These are phyloP conservation scores for Pestalotiopsis sp. DNA, from an alignment of 2,329 filamentous ascomycete genomes.

Conservation along the genomic window DNA sequence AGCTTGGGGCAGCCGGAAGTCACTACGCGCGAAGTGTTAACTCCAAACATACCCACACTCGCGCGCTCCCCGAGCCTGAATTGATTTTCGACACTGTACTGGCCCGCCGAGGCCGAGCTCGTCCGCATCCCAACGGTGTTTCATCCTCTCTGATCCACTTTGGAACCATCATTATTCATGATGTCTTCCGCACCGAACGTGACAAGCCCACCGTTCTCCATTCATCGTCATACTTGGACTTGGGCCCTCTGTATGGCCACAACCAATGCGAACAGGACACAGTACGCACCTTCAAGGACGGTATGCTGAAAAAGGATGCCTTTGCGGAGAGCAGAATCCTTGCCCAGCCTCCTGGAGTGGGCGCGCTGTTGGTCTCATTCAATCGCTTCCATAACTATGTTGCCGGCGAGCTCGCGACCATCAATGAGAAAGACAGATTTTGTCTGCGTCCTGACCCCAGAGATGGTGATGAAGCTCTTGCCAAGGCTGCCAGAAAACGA, in stretches of 20 bases:
- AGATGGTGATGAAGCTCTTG: slow-evolving; percentile 29
- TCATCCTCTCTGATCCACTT: slow-evolving; percentile 9
- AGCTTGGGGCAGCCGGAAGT: slow-evolving; percentile 33
- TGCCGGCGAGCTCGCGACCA: slow-evolving; percentile 22
- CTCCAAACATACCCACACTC: slow-evolving; percentile 24
- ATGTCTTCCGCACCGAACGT: slow-evolving; percentile 49
- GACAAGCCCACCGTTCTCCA: slow-evolving; percentile 46
- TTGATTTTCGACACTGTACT: slow-evolving; percentile 36
- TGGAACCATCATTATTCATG: slow-evolving; percentile 46
- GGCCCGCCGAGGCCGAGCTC: slow-evolving; percentile 24
- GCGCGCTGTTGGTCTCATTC: slow-evolving; percentile 56
- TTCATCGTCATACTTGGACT: slow-evolving; percentile 56
- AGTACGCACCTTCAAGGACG: slow-evolving; percentile 51
- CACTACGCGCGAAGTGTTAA: slow-evolving; percentile 34
- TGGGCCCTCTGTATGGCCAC: slow-evolving; percentile 57
- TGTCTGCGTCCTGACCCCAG: not conserved
- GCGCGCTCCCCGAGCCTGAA: slow-evolving; percentile 30
- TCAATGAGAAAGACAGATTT: slow-evolving; percentile 24
- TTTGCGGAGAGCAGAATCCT: slow-evolving; percentile 55
- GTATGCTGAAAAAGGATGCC: slow-evolving; percentile 56
- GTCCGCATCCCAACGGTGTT: not conserved
- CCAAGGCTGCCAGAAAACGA: slow-evolving; percentile 65
- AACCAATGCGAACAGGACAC: slow-evolving; percentile 51
- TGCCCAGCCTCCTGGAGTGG: slow-evolving; percentile 56
- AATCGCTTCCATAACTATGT: slow-evolving; percentile 38